Conservation (phyloP, 1,284 basidiomycete species). For the Meira miltonrushii region DNA sequence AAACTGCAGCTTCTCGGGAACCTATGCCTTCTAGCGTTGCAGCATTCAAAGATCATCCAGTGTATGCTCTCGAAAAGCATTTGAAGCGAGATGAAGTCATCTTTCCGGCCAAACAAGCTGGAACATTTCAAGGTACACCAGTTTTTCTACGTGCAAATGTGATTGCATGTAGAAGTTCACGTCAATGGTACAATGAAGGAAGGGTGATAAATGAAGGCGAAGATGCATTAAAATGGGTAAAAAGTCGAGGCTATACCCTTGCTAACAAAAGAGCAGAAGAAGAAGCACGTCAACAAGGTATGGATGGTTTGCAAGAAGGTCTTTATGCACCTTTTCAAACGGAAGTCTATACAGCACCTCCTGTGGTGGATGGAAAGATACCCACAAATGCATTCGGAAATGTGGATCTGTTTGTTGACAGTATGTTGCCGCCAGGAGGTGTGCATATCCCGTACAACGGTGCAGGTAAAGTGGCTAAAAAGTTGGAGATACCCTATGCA, state of each 20-base stretch:
- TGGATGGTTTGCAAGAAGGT: constrained; percentile 59
- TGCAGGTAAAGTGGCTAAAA: constrained; percentile 73
- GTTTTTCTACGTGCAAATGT: constrained; percentile 86
- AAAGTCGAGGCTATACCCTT: constrained; percentile 77
- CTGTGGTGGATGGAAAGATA: constrained; percentile 80
- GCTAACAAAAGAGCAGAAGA: constrained; percentile 78
- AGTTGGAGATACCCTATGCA: constrained; percentile 79
- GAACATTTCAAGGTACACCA: constrained; percentile 84
- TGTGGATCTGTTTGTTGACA: constrained; percentile 88
- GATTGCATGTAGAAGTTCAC: constrained; percentile 75
- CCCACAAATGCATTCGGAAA: constrained; percentile 96
- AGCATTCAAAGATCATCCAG: constrained; percentile 92
- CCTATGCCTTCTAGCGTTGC: constrained; percentile 88
- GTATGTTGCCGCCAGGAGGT: constrained; percentile 86
- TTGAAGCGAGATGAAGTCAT: constrained; percentile 83
- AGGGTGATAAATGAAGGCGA: constrained; percentile 68
- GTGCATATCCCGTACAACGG: constrained; percentile 68
- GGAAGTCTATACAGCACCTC: constrained; percentile 69
- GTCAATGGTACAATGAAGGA: constrained; percentile 91
- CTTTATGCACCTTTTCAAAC: constrained; percentile 84
- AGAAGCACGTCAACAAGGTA: constrained; percentile 57
- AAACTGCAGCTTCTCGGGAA: constrained; percentile 71
- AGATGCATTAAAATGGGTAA: constrained; percentile 84
- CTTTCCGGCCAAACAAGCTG: constrained; percentile 70
- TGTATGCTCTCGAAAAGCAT: constrained; percentile 84